Evolutionary conservation across 768 basidiomycete species (phyloP), one percentile per base, ranked within the genome.

Genomic region (Xerocomus brunneocitrinus): DNA sequence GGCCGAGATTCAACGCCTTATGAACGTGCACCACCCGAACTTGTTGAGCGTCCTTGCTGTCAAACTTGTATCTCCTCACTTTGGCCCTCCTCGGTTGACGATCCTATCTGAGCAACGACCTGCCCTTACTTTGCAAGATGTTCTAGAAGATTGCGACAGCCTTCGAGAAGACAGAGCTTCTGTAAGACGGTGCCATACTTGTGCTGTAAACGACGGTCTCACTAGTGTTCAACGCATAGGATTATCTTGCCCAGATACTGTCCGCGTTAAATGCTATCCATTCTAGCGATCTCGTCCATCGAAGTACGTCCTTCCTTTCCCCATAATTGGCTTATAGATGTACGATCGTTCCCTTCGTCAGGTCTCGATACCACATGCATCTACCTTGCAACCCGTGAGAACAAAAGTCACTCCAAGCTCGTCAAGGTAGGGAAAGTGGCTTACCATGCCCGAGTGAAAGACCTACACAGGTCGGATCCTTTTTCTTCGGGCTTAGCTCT

Each of bases 391-490:
- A 72, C 77, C 3, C 72, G 75, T n/a, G 75, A 78, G 50, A 74
- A 76, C 45, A 72, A 72, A 1, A 71, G 76, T 5, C 79, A 80
- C 31, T 71, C 80, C 9, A 89, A 88, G 58, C 71, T 79, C 19
- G 77, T 91, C 64, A 94, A 93, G 65, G 69, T 97, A 3, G 80
- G 83, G 19, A 85, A 84, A 58, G 83, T 83, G 3, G 81, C 77
- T 14, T 97, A 85, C 65, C 78, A 85, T 58, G 82, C 83, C 5
- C 79, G 79, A 1, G 74, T 98, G 31, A 73, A 85, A 25, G 92
- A 95, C 64, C 72, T 94, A 31, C 87, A 95, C 62, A 77, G 84
- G 16, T 95, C 94, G 3, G 92, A 97, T 60, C 81, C 85, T 0
- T 91, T 95, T 58, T 79, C 79, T 4, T 55, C 49, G 41, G 54